Conservation (phyloP, 805 yeast genomes). For the Metschnikowia peoriensis region DNA sequence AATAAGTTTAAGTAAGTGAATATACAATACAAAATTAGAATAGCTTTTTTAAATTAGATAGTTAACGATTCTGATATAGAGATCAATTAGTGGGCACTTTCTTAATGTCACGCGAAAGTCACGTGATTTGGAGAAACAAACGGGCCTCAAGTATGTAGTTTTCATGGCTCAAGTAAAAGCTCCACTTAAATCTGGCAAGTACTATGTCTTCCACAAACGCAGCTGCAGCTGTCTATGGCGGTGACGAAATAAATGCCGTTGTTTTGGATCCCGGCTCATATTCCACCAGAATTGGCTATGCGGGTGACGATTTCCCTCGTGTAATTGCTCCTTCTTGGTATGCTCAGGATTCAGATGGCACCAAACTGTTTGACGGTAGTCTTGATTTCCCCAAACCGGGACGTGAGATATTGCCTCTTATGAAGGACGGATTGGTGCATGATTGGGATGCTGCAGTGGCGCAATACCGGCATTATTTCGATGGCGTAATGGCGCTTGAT, state of each 20-base stretch:
- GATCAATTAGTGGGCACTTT: too few species aligned
- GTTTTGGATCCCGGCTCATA: conserved; percentile 90
- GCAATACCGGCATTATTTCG: conserved; percentile 65
- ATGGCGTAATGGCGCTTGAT: conserved; percentile 49
- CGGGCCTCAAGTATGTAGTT: background rate
- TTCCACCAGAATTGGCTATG: conserved; percentile 81
- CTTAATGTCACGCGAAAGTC: background rate
- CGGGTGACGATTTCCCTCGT: conserved; percentile 89
- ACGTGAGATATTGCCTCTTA: conserved; percentile 53
- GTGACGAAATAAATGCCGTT: conserved; percentile 85
- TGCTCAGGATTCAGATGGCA: conserved; percentile 24
- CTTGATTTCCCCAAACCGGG: conserved; percentile 50
- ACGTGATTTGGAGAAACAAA: background rate
- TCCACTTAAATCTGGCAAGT: background rate
- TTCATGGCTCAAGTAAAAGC: too few species aligned
- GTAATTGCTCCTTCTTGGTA: conserved; percentile 70
- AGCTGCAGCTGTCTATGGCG: conserved; percentile 30
- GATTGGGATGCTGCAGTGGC: conserved; percentile 88
- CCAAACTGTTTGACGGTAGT: conserved; percentile 38
- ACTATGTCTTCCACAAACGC: conserved; percentile 17
- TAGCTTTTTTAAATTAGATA: background rate
- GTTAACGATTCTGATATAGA: too few species aligned
- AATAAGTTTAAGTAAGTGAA: background rate
- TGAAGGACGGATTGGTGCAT: conserved; percentile 57
- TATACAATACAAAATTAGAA: background rate